phyloP scores from a whole-genome alignment of 2,329 filamentous ascomycete genomes.

The Phyllosticta paracitricarpa region DNA sequence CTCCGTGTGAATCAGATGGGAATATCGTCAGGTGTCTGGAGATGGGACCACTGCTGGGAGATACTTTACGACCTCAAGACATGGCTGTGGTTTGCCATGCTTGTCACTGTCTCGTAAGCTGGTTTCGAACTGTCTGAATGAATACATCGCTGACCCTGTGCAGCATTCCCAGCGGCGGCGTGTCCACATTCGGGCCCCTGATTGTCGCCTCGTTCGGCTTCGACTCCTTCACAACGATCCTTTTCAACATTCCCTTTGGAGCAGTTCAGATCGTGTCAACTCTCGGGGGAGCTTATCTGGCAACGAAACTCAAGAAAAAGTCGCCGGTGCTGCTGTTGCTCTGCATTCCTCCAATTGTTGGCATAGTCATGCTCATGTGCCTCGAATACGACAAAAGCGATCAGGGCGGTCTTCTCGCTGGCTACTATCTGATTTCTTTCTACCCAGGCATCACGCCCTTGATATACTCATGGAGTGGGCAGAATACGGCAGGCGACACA shows the following conservation, averaged over 20 bases:
- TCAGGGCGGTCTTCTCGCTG: slow-evolving; percentile 42
- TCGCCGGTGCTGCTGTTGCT: slow-evolving; percentile 44
- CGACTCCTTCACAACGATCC: slow-evolving; percentile 44
- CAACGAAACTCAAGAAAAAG: slow-evolving; percentile 46
- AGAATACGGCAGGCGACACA: slow-evolving; percentile 59
- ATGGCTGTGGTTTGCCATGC: slow-evolving; percentile 50
- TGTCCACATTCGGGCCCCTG: slow-evolving; percentile 49
- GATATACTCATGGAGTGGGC: slow-evolving; percentile 51
- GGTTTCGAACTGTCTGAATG: slow-evolving; percentile 24
- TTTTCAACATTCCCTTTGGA: slow-evolving; percentile 54
- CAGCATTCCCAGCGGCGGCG: slow-evolving; percentile 47
- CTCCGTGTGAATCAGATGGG: slow-evolving; percentile 33
- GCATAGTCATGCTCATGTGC: slow-evolving; percentile 44
- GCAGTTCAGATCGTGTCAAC: slow-evolving; percentile 51
- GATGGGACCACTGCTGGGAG: slow-evolving; percentile 46
- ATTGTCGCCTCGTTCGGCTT: slow-evolving; percentile 51
- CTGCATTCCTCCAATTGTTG: slow-evolving; percentile 47
- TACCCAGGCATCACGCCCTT: slow-evolving; percentile 52
- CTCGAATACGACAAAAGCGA: slow-evolving; percentile 38
- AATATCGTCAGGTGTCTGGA: slow-evolving; percentile 36
- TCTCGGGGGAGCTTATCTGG: slow-evolving; percentile 47
- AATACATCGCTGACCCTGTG: slow-evolving; percentile 9
- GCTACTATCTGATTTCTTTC: slow-evolving; percentile 51
- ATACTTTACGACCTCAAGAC: slow-evolving; percentile 48
- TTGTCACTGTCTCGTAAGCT: slow-evolving; percentile 27